Conservation (phyloP, 257 asterid species). For the Solanum sejunctum region DNA sequence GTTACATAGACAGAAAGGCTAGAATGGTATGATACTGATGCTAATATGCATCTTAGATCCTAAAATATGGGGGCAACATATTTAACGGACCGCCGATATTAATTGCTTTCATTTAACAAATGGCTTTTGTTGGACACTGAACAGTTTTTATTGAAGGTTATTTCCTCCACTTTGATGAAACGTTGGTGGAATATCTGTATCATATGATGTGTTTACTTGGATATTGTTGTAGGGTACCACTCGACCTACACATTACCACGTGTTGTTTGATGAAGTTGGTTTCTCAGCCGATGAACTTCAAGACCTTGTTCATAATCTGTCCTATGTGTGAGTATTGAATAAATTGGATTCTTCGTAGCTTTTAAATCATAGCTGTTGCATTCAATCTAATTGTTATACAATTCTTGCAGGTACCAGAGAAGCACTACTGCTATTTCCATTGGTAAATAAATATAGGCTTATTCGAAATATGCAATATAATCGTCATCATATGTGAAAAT, state of each 20-base stretch:
- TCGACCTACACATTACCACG: conserved; percentile 86
- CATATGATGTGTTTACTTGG: neutral
- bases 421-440: conserved; percentile 93
- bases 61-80: neutral
- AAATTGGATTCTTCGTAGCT: neutral
- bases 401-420: conserved; percentile 66
- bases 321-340: conserved; percentile 63
- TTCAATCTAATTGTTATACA: neutral
- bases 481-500: neutral
- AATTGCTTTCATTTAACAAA: neutral
- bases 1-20: neutral
- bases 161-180: neutral
- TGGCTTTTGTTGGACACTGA: neutral
- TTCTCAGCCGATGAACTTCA: conserved; percentile 77
- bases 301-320: conserved; percentile 77
- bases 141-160: neutral
- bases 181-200: neutral
- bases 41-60: neutral
- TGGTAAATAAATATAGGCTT: conserved; percentile 38
- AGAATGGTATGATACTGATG: neutral
- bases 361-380: neutral
- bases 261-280: conserved; percentile 65
- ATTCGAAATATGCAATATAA: neutral
- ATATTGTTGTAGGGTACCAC: conserved; percentile 56
- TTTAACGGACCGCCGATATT: neutral